Base-by-base conservation (phyloP, 148 eudicot genomes). In the Arctostaphylos glauca region DNA sequence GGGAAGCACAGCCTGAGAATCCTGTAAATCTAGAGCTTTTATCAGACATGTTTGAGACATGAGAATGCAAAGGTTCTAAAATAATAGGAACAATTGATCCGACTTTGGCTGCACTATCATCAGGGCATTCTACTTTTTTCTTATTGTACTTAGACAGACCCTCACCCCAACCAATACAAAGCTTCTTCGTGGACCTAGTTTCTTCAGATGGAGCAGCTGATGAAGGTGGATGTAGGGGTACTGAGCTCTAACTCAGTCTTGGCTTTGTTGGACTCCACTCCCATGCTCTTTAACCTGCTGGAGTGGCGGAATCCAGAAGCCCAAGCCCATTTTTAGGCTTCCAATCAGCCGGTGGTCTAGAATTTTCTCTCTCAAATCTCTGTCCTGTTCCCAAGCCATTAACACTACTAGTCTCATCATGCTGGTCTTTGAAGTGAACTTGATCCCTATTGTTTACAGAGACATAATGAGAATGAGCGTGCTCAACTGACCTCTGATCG, bases 101-200 rank as follows among this genome's bases (percentile, higher is more conserved):
- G 80, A 66, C 80, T 60, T 88, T 90, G 43, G 80, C 68, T 12
- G 82, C 85, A 89, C 85, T 47, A 60, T 96, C 98, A 82, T 89
- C 94, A 81, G 92, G 84, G 67, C 89, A 92, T 19, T 86, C 97
- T 86, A 93, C 92, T 85, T 87, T 91, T 88, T 96, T 94, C 87
- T 91, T 93, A 89, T 96, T 98, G 77, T 86, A 96, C 90, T 96
- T 94, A 47, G 98, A 95, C 86, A 96, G 87, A 53, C 99, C 99
- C 82, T 94, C 93, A 62, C 99, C 99, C 99, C 99, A 96, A 7
- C 94, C 91, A 81, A 96, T 92, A 18, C 99, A 94, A 21, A 94
- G 92, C 87, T 93, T 96, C 89, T 96, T 96, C 86, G 91, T 87
- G 78, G 93, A 92, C 80, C 64, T 53, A n/a, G 84, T 81, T 60